Evolutionary conservation across 352 stramenopile genomes (phyloP).

Genomic region (Globisporangium nunn): DNA sequence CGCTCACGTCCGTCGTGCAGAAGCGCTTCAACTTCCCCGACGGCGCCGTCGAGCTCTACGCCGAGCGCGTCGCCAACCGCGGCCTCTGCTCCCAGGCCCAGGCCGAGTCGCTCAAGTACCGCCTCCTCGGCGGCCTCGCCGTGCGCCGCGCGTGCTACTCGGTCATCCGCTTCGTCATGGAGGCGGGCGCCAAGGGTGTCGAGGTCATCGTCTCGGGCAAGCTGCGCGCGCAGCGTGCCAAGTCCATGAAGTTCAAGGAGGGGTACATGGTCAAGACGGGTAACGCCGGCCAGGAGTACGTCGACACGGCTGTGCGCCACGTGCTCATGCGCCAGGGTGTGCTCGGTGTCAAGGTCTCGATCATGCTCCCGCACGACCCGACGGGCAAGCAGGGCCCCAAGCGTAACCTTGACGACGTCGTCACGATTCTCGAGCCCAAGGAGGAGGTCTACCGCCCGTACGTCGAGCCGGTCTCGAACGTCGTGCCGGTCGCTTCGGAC

Average conservation of each 20-base stretch:
- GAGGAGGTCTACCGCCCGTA: conserved; percentile 89
- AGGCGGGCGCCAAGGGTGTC: conserved; percentile 97
- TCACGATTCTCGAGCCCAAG: conserved; percentile 99
- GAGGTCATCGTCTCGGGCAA: conserved; percentile 99
- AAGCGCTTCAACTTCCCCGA: conserved; percentile 97
- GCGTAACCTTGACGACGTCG: conserved; percentile 96
- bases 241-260: conserved; percentile 99
- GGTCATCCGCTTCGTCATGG: conserved; percentile 99
- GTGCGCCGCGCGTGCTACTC: conserved; percentile 98
- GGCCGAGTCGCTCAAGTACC: conserved; percentile 99
- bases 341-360: conserved; percentile 98
- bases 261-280: conserved; percentile 99
- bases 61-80: conserved; percentile 97
- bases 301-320: conserved; percentile 97
- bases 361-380: conserved; percentile 99
- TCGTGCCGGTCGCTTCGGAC: conserved; percentile 30
- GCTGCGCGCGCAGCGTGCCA: conserved; percentile 98
- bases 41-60: conserved; percentile 96
- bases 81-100: conserved; percentile 97
- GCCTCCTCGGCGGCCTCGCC: conserved; percentile 96
- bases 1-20: conserved; percentile 98
- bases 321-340: conserved; percentile 99
- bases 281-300: conserved; percentile 97
- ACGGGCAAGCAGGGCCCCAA: conserved; percentile 96
- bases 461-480: conserved; percentile 58